These are phyloP conservation scores for Buddleja alternifolia DNA, from an alignment of 257 asterid species.

Conservation along the genomic window DNA sequence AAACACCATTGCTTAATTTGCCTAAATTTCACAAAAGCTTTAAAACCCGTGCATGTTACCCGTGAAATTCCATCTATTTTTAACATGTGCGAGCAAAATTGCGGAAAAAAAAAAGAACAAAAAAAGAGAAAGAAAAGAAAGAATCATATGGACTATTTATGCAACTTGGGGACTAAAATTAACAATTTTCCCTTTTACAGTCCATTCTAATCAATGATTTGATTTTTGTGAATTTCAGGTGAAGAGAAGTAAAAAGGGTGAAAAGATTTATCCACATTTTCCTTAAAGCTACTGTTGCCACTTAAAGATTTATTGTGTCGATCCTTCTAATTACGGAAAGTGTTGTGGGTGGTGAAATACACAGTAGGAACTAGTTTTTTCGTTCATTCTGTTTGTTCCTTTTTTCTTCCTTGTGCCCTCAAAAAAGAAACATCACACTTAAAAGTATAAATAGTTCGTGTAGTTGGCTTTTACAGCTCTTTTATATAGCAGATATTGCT, in stretches of 20 bases:
- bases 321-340: slow-evolving; percentile 23
- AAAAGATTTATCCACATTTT: neutral
- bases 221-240: slow-evolving; percentile 45
- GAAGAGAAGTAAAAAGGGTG: slow-evolving; percentile 26
- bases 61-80: too few relatives aligned
- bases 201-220: slow-evolving; percentile 11
- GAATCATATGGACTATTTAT: too few relatives aligned
- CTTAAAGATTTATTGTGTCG: slow-evolving; percentile 25
- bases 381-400: neutral
- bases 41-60: too few relatives aligned
- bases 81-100: too few relatives aligned
- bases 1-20: too few relatives aligned
- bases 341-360: slow-evolving; percentile 24
- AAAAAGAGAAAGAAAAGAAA: too few relatives aligned
- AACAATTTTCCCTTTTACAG: neutral
- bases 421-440: slow-evolving; percentile 11
- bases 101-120: too few relatives aligned
- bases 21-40: too few relatives aligned
- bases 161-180: too few relatives aligned
- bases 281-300: slow-evolving; percentile 19
- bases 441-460: slow-evolving; percentile 41
- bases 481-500: slow-evolving; percentile 41
- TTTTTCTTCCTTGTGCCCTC: slow-evolving; percentile 18
- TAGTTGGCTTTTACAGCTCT: slow-evolving; percentile 40
- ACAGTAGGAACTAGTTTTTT: slow-evolving; percentile 24